Evolutionary conservation across 768 basidiomycete genomes (phyloP), one percentile per base, ranked within the genome.

Genomic region (Exsudoporus frostii): DNA sequence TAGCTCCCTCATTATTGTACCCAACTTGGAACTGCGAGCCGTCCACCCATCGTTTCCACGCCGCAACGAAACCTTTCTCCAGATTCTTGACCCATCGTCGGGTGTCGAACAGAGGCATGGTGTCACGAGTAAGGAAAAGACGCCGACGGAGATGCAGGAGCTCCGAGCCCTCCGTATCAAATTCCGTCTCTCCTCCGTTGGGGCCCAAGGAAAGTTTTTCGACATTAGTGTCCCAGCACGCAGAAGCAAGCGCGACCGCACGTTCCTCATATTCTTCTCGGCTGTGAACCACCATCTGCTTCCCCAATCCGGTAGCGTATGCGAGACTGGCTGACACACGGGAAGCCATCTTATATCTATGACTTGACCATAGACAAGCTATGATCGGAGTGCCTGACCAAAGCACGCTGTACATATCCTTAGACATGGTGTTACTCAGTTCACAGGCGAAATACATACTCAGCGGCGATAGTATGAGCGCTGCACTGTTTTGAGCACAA

Each of bases 301-400:
- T 63, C 8, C 79, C 79, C 53, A 77, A 67, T 13, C 77, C 78
- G 1, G 79, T 80, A 3, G 78, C 79, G 34, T 68, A 60, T 7
- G 71, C 78, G 42, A 79, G 73, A 54, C 76, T 77, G 20, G 79
- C 76, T 4, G 71, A 78, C 25, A 81, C 79, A 7, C 79, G 73
- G 17, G 77, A 78, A 49, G 73, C 75, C 77, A 80, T 80, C 60
- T 79, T 80, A 57, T 76, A 68, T 36, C 60, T 54, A 53, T 80
- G 73, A 51, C 68, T 73, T 7, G 79, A 76, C 69, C 66, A 79
- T 19, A 70, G 49, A 40, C 68, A 71, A n/a, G 79, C 78, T 27
- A 80, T 59, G 34, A 80, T 69, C 27, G 79, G 79, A 2, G 79
- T 80, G 9, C 79, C 78, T 0, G 76, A 70, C 79, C 79, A 80